These are phyloP conservation scores for Trichophyton simii DNA, from an alignment of 2,329 filamentous ascomycete genomes.

Conservation along the genomic window DNA sequence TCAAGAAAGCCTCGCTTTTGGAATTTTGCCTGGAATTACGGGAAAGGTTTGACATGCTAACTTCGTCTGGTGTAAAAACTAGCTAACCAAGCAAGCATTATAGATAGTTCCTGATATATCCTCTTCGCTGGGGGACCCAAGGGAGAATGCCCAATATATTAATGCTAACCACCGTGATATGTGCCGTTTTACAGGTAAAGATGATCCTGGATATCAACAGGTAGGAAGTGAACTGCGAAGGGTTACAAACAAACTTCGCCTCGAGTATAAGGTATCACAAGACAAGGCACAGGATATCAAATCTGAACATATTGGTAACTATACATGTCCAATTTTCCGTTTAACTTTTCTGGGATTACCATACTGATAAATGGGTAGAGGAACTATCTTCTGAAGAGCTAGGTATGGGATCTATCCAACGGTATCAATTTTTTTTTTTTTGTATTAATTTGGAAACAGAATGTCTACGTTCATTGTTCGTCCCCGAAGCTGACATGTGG, in stretches of 20 bases:
- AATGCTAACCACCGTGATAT: constrained; percentile 26
- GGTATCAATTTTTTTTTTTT: background rate
- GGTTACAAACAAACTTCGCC: background rate
- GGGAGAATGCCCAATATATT: constrained; percentile 27
- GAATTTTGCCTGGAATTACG: background rate
- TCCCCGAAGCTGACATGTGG: constrained; percentile 32
- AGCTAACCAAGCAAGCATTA: background rate
- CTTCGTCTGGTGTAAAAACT: background rate
- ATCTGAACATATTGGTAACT: background rate
- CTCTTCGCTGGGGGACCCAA: constrained; percentile 21
- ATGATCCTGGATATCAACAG: constrained; percentile 25
- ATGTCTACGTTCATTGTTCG: constrained; percentile 18
- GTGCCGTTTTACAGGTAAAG: constrained; percentile 22
- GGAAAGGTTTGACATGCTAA: background rate
- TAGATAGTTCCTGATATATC: constrained; percentile 28
- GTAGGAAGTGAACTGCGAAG: constrained; percentile 15
- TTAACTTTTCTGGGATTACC: background rate
- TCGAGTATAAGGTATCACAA: background rate
- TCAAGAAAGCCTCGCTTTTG: background rate
- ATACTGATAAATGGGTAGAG: background rate
- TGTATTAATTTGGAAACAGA: background rate
- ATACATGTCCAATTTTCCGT: background rate
- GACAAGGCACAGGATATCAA: background rate
- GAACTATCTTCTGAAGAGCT: background rate
- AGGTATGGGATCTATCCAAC: background rate